phyloP scores from a whole-genome alignment of 495 filamentous ascomycete species.

The Geoglossum glabrum region DNA sequence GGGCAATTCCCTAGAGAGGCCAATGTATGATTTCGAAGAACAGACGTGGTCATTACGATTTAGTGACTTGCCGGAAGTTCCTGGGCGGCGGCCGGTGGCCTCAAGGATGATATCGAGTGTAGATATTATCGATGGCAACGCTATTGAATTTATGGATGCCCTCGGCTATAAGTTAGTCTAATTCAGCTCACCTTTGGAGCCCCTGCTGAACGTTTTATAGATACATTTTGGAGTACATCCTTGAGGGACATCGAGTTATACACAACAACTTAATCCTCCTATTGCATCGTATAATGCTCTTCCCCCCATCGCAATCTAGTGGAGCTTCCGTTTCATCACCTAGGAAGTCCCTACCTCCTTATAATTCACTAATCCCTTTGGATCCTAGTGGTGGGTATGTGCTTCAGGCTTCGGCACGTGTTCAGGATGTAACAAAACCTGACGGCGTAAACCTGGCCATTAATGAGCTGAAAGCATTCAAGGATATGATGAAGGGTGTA shows the following conservation, averaged over 20 bases:
- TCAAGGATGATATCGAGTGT: slow-evolving; percentile 17
- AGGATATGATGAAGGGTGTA: slow-evolving; percentile 39
- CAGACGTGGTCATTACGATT: slow-evolving; percentile 22
- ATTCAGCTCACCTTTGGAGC: background rate
- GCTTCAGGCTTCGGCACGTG: slow-evolving; percentile 21
- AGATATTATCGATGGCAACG: slow-evolving; percentile 20
- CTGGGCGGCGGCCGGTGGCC: slow-evolving; percentile 20
- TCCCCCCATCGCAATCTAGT: slow-evolving; percentile 9
- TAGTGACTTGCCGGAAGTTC: slow-evolving; percentile 24
- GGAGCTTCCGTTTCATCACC: slow-evolving; percentile 22
- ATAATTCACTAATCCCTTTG: slow-evolving; percentile 12
- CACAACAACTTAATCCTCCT: slow-evolving; percentile 24
- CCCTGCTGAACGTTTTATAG: slow-evolving; percentile 13
- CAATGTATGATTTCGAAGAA: background rate
- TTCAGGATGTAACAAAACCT: slow-evolving; percentile 20
- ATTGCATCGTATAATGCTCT: slow-evolving; percentile 18
- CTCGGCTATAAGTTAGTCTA: slow-evolving; percentile 22
- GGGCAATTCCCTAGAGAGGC: background rate
- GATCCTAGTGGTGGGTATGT: slow-evolving; percentile 19
- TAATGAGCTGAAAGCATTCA: slow-evolving; percentile 37
- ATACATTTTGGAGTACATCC: slow-evolving; percentile 21
- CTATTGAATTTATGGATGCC: slow-evolving; percentile 20
- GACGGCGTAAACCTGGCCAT: slow-evolving; percentile 30
- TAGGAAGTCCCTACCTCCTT: slow-evolving; percentile 17
- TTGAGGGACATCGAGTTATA: slow-evolving; percentile 22